phyloP scores from a whole-genome alignment of 2,329 filamentous ascomycete genomes.

The Aspergillus sp. region DNA sequence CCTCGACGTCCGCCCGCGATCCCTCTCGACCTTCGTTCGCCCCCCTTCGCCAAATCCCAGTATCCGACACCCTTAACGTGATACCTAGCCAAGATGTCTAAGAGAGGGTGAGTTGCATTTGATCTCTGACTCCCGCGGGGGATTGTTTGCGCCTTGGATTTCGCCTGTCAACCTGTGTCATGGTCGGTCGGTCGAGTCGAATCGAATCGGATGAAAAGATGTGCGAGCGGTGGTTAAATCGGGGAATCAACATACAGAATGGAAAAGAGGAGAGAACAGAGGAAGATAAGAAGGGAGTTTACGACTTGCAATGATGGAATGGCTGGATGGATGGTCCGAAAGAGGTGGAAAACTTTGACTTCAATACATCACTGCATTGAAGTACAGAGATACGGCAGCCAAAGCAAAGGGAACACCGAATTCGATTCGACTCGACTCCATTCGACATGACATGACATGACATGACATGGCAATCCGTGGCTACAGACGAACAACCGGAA shows the following conservation, averaged over 20 bases:
- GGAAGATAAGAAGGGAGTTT: not conserved
- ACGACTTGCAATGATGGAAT: not conserved
- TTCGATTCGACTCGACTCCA: not conserved
- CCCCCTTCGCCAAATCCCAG: slow-evolving; percentile 33
- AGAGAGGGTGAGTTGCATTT: slow-evolving; percentile 47
- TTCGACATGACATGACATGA: slow-evolving; percentile 1
- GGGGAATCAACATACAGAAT: not conserved
- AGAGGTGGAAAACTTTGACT: not conserved
- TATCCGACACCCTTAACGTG: slow-evolving; percentile 39
- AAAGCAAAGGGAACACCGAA: not conserved
- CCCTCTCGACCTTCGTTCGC: slow-evolving; percentile 28
- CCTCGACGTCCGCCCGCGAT: slow-evolving; percentile 27
- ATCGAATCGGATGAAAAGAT: not conserved
- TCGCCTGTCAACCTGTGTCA: not conserved
- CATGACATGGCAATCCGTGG: not conserved
- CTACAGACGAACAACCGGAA: not conserved
- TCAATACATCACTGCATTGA: not conserved
- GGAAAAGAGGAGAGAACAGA: not conserved
- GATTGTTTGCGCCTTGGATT: not conserved
- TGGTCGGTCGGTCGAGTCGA: not conserved
- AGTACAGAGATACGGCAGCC: not conserved
- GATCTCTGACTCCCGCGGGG: not conserved
- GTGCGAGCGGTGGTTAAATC: no score
- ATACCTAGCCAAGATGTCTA: slow-evolving; percentile 51
- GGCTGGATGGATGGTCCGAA: not conserved